Percentiles rank a stretch among this genome's conserved stretches.
Evolutionary conservation across 768 basidiomycete genomes (phyloP).

Genomic region (Fomitopsis pulvina): DNA sequence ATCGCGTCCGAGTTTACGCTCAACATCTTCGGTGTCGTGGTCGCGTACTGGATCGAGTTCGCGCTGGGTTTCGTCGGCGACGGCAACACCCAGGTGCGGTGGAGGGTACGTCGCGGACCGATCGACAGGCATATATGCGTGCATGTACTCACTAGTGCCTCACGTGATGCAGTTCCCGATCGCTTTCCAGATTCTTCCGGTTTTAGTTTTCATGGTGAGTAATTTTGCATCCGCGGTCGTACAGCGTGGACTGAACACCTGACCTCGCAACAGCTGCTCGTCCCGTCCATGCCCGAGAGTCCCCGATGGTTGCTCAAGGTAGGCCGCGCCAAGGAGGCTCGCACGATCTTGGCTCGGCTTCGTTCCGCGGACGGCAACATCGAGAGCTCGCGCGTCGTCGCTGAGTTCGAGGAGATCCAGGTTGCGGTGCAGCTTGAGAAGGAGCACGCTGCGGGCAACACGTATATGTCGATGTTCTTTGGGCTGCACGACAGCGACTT

Average conservation of each 20-base stretch:
- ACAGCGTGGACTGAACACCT: background rate
- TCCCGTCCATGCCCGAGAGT: slow-evolving; percentile 16
- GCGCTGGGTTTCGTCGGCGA: slow-evolving; percentile 38
- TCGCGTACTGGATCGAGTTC: slow-evolving; percentile 42
- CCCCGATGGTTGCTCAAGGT: slow-evolving; percentile 34
- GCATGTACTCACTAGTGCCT: background rate
- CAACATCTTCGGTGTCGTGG: slow-evolving; percentile 34
- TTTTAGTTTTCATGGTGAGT: slow-evolving; percentile 33
- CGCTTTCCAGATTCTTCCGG: slow-evolving; percentile 37
- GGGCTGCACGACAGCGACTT: slow-evolving; percentile 32
- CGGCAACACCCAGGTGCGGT: slow-evolving; percentile 31
- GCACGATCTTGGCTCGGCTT: slow-evolving; percentile 28
- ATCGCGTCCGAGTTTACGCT: slow-evolving; percentile 39
- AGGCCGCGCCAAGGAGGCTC: slow-evolving; percentile 32
- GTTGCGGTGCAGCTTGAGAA: slow-evolving; percentile 34
- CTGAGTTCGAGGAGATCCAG: slow-evolving; percentile 33
- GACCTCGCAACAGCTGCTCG: background rate
- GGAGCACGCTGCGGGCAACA: slow-evolving; percentile 32
- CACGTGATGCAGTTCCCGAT: slow-evolving; percentile 31
- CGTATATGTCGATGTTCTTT: slow-evolving; percentile 39
- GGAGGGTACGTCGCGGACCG: slow-evolving; percentile 28
- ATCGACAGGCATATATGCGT: too few relatives aligned
- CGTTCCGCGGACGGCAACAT: slow-evolving; percentile 22
- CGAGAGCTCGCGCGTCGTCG: slow-evolving; percentile 19
- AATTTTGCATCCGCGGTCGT: background rate